phyloP scores from a whole-genome alignment of 148 eudicot species.

The Rhododendron ferrugineum region DNA sequence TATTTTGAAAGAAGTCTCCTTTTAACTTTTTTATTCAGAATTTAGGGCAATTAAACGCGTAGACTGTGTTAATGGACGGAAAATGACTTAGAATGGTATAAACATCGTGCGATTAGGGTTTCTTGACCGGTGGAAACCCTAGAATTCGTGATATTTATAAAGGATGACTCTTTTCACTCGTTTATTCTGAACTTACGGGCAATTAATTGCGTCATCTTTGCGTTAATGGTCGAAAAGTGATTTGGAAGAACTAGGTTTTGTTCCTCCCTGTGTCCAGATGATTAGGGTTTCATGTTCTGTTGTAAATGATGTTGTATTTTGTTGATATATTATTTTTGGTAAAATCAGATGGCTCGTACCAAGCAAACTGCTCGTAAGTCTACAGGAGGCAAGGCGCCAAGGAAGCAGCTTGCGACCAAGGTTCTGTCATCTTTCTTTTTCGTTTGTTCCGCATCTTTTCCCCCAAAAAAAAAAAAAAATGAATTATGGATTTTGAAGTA shows the following conservation, averaged over 20 bases:
- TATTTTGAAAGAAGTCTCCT: too few relatives aligned
- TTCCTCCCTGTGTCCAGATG: background rate
- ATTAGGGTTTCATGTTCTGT: background rate
- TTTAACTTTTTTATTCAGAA: too few relatives aligned
- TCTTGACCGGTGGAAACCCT: background rate
- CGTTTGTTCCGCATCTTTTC: background rate
- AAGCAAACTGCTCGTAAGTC: slow-evolving; percentile 27
- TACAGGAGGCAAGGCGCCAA: slow-evolving; percentile 24
- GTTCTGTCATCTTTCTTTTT: background rate
- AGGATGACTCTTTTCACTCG: background rate
- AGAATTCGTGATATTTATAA: background rate
- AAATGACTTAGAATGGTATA: too few relatives aligned
- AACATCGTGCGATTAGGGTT: background rate
- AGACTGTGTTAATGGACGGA: too few relatives aligned
- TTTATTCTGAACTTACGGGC: background rate
- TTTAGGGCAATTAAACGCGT: too few relatives aligned
- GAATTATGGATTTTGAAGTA: background rate
- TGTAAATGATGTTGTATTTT: background rate
- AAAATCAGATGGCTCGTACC: slow-evolving; percentile 23
- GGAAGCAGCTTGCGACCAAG: slow-evolving; percentile 28
- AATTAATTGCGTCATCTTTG: background rate
- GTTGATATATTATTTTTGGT: background rate
- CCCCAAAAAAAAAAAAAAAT: background rate
- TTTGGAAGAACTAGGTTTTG: background rate
- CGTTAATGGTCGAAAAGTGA: background rate